Percentiles rank a stretch among this genome's conserved stretches.
phyloP scores from a whole-genome alignment of 106 monocot species.

The Acorus gramineus region DNA sequence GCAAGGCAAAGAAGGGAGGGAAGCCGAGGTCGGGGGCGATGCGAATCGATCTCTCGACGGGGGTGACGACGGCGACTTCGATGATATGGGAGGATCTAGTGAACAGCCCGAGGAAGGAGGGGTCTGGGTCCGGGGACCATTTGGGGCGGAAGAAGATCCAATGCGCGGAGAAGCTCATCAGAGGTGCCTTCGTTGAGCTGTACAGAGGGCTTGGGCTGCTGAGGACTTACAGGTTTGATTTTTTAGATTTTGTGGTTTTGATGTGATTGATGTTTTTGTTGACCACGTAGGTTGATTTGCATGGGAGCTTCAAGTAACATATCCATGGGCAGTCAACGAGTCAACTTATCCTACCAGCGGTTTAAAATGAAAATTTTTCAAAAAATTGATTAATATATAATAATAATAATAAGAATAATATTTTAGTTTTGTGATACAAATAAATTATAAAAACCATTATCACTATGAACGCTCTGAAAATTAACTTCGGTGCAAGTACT shows the following conservation, averaged over 20 bases:
- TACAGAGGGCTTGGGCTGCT: slow-evolving; percentile 79
- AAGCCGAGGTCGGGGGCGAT: slow-evolving; percentile 55
- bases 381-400: no score
- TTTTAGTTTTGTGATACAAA: no score
- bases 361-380: no score
- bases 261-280: no score
- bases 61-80: slow-evolving; percentile 46
- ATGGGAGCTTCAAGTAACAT: no score
- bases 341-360: no score
- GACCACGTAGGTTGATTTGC: no score
- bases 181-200: slow-evolving; percentile 76
- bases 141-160: slow-evolving; percentile 78
- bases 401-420: no score
- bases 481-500: no score
- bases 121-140: slow-evolving; percentile 31
- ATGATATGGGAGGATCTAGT: slow-evolving; percentile 85
- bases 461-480: no score
- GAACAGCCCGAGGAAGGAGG: slow-evolving; percentile 61
- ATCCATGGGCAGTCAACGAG: no score
- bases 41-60: slow-evolving; percentile 86
- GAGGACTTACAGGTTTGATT: slow-evolving; percentile 62
- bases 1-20: slow-evolving; percentile 65
- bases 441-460: no score
- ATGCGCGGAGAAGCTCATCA: slow-evolving; percentile 87
- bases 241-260: neutral